Evolutionary conservation across 2,329 filamentous ascomycete species (phyloP).

Genomic region (Taxawa tesnikishii): DNA sequence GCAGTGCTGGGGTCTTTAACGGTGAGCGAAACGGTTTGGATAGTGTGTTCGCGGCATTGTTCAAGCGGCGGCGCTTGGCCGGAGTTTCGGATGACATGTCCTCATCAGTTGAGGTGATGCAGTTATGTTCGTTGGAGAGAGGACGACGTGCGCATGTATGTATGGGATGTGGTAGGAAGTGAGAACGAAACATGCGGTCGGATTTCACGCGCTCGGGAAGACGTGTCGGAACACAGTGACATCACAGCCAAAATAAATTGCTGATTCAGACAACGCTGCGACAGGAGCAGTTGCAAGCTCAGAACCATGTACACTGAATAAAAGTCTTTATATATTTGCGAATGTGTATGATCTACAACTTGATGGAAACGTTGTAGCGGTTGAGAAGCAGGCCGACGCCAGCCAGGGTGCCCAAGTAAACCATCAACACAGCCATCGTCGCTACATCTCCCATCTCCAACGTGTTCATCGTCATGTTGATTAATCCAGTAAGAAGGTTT

Average conservation of each 20-base stretch:
- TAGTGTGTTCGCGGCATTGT: constrained; percentile 45
- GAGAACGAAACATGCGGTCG: not conserved
- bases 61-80: constrained; percentile 50
- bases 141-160: not conserved
- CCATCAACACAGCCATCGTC: constrained; percentile 63
- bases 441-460: constrained; percentile 52
- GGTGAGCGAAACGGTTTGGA: constrained; percentile 64
- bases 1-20: constrained; percentile 35
- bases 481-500: constrained; percentile 76
- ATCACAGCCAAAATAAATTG: not conserved
- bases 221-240: not conserved
- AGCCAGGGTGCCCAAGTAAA: constrained; percentile 58
- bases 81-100: constrained; percentile 5
- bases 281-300: not conserved
- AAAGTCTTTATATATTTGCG: not conserved
- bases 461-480: constrained; percentile 80
- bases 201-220: constrained; percentile 1
- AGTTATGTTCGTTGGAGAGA: not conserved
- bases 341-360: constrained; percentile 36
- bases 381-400: constrained; percentile 57
- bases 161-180: not conserved
- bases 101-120: constrained; percentile 2
- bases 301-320: not conserved
- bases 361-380: constrained; percentile 54
- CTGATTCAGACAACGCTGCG: no score